Conservation (phyloP, 2,329 filamentous ascomycete genomes). For the Paraphaeosphaeria minitans region DNA sequence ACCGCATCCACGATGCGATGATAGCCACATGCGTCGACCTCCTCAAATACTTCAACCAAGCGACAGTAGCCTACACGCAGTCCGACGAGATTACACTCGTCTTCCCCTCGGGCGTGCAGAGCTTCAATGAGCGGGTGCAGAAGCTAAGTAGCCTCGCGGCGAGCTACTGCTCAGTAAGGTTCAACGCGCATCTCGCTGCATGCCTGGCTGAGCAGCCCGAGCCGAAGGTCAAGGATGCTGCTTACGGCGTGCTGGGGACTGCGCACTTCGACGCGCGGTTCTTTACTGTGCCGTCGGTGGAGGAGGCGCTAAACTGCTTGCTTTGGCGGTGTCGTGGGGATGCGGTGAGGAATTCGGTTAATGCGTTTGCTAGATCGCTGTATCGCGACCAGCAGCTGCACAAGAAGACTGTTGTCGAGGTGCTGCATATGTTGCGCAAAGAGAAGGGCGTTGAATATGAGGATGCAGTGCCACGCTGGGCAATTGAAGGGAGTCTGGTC, state of each 20-base stretch:
- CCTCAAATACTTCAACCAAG: conserved; percentile 33
- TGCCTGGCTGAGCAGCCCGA: conserved; percentile 21
- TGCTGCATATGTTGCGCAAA: conserved; percentile 30
- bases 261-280: conserved; percentile 40
- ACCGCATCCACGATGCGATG: conserved; percentile 41
- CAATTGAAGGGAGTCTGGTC: conserved; percentile 36
- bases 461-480: conserved; percentile 38
- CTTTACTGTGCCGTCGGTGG: conserved; percentile 30
- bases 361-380: conserved; percentile 34
- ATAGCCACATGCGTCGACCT: conserved; percentile 30
- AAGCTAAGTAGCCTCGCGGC: conserved; percentile 37
- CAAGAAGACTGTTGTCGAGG: conserved; percentile 27
- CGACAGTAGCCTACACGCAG: conserved; percentile 41
- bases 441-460: conserved; percentile 32
- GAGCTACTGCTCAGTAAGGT: conserved; percentile 35
- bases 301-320: conserved; percentile 37
- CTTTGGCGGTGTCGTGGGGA: conserved; percentile 41
- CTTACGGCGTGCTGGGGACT: conserved; percentile 21
- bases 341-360: conserved; percentile 36
- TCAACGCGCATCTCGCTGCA: conserved; percentile 29
- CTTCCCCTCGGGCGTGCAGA: conserved; percentile 34
- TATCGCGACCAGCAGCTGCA: conserved; percentile 33
- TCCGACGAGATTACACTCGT: conserved; percentile 42
- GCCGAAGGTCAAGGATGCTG: conserved; percentile 23
- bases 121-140: conserved; percentile 37